Evolutionary conservation across 1,284 basidiomycete genomes (phyloP), one percentile per base, ranked within the genome.

Genomic region (Amylostereum chailletii): DNA sequence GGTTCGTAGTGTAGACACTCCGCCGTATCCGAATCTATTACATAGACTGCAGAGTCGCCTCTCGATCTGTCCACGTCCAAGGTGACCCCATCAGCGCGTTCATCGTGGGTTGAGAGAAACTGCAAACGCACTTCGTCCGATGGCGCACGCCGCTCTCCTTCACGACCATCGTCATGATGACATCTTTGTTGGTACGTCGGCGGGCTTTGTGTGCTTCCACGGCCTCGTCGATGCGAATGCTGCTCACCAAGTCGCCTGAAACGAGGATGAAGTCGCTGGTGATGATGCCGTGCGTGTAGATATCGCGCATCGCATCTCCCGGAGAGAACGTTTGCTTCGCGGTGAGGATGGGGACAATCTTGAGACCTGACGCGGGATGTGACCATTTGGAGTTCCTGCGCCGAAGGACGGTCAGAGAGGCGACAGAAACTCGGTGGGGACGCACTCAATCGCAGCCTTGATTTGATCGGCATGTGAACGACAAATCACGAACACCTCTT

Each of bases 101-200:
- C 50, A 42, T 7, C 51, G 51, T 7, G 45, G 47, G 50, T 46
- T 50, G 27, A 51, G 47, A 6, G 47, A 57, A 39, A 59, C 53
- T 46, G 55, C 34, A 41, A 37, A 71, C 77, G 46, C 58, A 87
- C 88, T 85, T 80, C 46, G 86, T 87, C 45, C 86, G 71, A 67
- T 90, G 87, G 51, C 64, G 67, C 9, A 72, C 71, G 11, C 87
- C 86, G 58, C 81, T 80, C 66, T 87, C 82, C 67, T 90, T 90
- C 52, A 94, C 87, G 9, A 93, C 89, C 72, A 94, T 88, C 34
- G 94, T 97, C 94, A 97, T 96, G 63, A 96, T 94, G 49, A 87
- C 83, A 62, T 96, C 89, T 71, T 93, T 92, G 68, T 95, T 92
- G 50, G 72, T 77, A 65, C 86, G 86, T 52, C 92, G 76, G 34